Percentiles rank a stretch among this genome's conserved stretches.
Conservation (phyloP, 2,329 filamentous ascomycete genomes). For the Hypoxylon sp. region DNA sequence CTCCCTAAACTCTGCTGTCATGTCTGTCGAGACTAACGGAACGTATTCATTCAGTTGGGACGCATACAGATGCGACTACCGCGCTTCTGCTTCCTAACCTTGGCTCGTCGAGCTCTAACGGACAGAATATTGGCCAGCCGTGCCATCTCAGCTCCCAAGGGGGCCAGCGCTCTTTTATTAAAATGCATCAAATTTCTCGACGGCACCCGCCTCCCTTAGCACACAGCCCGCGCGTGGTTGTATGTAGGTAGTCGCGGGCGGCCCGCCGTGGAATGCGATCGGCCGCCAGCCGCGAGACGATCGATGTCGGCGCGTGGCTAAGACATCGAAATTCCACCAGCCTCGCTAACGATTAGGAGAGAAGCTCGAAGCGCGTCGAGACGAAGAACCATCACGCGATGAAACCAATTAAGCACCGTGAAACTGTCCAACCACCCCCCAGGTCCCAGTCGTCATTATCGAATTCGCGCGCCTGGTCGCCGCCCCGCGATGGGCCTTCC, state of each 20-base stretch:
- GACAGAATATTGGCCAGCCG: slow-evolving; percentile 20
- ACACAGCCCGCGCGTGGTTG: neutral
- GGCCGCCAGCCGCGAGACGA: slow-evolving; percentile 20
- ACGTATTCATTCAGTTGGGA: neutral
- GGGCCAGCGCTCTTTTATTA: slow-evolving; percentile 18
- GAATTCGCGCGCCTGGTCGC: slow-evolving; percentile 24
- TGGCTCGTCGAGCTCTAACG: neutral
- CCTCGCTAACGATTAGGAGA: too few relatives aligned
- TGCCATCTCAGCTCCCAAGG: slow-evolving; percentile 8
- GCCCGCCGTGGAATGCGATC: slow-evolving; percentile 30
- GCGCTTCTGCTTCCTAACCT: neutral
- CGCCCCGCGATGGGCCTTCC: slow-evolving; percentile 17
- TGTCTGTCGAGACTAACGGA: neutral
- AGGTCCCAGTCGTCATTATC: slow-evolving; percentile 37
- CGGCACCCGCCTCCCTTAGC: slow-evolving; percentile 13
- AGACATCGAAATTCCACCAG: slow-evolving; percentile 40
- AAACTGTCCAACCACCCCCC: slow-evolving; percentile 34
- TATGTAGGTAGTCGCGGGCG: too few relatives aligned
- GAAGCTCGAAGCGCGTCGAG: neutral
- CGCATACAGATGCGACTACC: neutral
- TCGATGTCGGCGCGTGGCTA: slow-evolving; percentile 35
- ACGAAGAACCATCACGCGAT: slow-evolving; percentile 7
- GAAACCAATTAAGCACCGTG: slow-evolving; percentile 15
- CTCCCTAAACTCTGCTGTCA: neutral
- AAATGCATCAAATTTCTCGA: slow-evolving; percentile 33